A percentile compares a stretch with the other conserved stretches of the same genome.
Evolutionary conservation across 768 basidiomycete species (phyloP).

Genomic region (Lanmaoa rubissima): DNA sequence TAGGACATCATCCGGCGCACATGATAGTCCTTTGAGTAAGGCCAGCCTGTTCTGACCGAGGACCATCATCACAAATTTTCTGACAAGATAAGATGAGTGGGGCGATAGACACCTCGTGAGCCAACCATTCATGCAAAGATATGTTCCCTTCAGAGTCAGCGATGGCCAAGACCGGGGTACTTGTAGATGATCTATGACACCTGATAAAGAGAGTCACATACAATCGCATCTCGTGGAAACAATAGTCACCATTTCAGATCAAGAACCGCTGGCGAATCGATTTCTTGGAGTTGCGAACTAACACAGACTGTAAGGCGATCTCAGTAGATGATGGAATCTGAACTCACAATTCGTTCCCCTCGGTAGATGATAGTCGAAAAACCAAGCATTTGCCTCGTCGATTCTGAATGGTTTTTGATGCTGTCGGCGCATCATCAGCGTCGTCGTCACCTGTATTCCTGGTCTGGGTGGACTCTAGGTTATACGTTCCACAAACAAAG

Average conservation of each 20-base stretch:
- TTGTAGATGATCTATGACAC: conserved; percentile 52
- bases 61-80: background rate
- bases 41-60: conserved; percentile 40
- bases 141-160: conserved; percentile 86
- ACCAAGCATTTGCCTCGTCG: conserved; percentile 75
- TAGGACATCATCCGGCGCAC: conserved; percentile 54
- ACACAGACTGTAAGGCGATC: background rate
- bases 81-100: background rate
- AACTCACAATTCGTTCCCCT: conserved; percentile 38
- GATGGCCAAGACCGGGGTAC: conserved; percentile 57
- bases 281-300: conserved; percentile 62
- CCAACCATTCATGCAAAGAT: conserved; percentile 57
- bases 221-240: background rate
- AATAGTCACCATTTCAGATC: conserved; percentile 91
- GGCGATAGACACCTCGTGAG: conserved; percentile 39
- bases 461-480: conserved; percentile 48
- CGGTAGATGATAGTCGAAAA: conserved; percentile 44
- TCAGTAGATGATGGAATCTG: background rate
- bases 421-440: background rate
- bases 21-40: conserved; percentile 43
- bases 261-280: conserved; percentile 76
- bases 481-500: conserved; percentile 91
- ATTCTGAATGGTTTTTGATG: conserved; percentile 30
- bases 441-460: background rate
- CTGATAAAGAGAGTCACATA: conserved; percentile 34